Conservation (phyloP, 345 rosid species). For the Syzygium grande region DNA sequence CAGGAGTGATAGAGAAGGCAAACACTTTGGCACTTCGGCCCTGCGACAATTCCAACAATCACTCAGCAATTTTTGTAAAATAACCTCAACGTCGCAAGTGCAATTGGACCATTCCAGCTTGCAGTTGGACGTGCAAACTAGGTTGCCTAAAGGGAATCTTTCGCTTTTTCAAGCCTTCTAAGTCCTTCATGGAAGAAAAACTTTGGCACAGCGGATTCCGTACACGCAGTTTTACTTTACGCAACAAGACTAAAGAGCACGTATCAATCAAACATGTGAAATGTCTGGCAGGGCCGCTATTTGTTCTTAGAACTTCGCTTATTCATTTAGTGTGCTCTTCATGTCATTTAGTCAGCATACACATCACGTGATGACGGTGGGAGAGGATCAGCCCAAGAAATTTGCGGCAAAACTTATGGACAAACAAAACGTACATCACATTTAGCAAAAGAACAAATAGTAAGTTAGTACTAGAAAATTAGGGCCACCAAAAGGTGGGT, state of each 20-base stretch:
- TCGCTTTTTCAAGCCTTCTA: too few species aligned
- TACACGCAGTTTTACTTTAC: not conserved
- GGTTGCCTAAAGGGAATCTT: not conserved
- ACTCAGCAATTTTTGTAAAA: too few species aligned
- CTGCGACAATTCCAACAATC: too few species aligned
- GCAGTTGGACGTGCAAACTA: too few species aligned
- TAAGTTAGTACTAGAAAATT: not conserved
- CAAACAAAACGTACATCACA: not conserved
- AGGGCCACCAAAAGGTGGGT: not conserved
- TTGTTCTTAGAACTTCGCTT: not conserved
- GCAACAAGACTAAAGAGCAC: not conserved
- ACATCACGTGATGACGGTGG: slow-evolving; percentile 72
- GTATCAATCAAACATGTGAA: not conserved
- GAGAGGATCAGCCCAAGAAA: slow-evolving; percentile 81
- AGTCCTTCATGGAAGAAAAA: not conserved
- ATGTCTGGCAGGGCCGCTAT: not conserved
- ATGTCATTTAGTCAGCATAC: not conserved
- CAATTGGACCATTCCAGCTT: too few species aligned
- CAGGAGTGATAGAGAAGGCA: too few species aligned
- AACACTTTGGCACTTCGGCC: too few species aligned
- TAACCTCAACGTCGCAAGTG: too few species aligned
- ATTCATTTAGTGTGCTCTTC: not conserved
- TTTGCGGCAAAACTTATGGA: slow-evolving; percentile 41
- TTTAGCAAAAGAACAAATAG: not conserved
- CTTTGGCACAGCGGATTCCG: not conserved